phyloP scores from a whole-genome alignment of 805 yeast genomes.

The Teunomyces lycoperdinae region DNA sequence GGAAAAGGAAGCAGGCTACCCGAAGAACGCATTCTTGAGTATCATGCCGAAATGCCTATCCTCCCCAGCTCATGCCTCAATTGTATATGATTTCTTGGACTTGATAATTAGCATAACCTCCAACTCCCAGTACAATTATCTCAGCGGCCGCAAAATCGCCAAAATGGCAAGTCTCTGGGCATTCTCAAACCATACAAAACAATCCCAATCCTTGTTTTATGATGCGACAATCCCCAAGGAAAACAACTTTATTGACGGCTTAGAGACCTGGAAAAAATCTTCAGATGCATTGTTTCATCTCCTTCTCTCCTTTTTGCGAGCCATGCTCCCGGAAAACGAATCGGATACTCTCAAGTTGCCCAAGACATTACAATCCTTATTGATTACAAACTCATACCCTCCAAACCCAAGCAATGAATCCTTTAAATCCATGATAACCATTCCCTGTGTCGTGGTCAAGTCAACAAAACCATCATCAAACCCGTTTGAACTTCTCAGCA shows the following conservation, averaged over 20 bases:
- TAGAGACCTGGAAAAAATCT: conserved; percentile 74
- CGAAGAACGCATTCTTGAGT: conserved; percentile 70
- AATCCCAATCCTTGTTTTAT: conserved; percentile 30
- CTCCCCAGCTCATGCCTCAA: conserved; percentile 85
- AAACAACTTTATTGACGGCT: conserved; percentile 59
- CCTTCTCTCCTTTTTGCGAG: conserved; percentile 68
- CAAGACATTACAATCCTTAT: conserved; percentile 58
- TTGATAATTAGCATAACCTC: conserved; percentile 73
- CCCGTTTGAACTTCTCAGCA: conserved; percentile 57
- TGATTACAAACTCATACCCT: conserved; percentile 72
- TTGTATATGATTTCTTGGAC: conserved; percentile 84
- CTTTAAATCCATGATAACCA: conserved; percentile 41
- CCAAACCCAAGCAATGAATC: conserved; percentile 47
- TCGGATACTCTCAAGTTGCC: conserved; percentile 60
- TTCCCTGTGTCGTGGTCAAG: conserved; percentile 61
- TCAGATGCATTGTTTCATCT: conserved; percentile 86
- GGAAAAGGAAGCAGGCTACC: conserved; percentile 65
- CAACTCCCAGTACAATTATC: conserved; percentile 71
- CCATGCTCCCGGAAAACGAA: conserved; percentile 71
- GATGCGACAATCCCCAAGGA: conserved; percentile 36
- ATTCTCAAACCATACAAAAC: conserved; percentile 46
- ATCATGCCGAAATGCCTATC: conserved; percentile 82
- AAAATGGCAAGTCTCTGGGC: conserved; percentile 91
- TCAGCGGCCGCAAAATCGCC: conserved; percentile 77
- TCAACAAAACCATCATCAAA: conserved; percentile 48